These are phyloP conservation scores for Aspergillus bridgeri DNA, from an alignment of 495 filamentous ascomycete species.

Conservation along the genomic window DNA sequence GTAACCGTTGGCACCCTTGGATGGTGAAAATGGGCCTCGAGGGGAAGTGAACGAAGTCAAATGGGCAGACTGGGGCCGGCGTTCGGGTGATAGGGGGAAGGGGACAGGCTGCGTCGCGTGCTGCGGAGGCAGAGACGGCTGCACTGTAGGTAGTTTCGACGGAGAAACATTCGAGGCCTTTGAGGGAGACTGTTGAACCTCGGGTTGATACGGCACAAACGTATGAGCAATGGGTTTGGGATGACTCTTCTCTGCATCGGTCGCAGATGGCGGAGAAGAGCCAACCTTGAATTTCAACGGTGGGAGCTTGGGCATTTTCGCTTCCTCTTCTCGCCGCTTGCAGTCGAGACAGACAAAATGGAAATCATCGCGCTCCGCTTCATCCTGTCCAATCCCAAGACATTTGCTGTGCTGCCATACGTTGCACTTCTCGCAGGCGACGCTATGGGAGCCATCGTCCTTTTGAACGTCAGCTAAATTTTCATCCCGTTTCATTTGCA, in stretches of 20 bases:
- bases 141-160: conserved; percentile 9
- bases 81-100: conserved; percentile 40
- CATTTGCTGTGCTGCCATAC: conserved; percentile 96
- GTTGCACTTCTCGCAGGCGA: conserved; percentile 93
- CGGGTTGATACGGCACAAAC: not conserved
- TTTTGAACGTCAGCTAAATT: conserved; percentile 25
- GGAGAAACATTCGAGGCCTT: conserved; percentile 21
- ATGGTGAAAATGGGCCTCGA: conserved; percentile 37
- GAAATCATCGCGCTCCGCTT: conserved; percentile 83
- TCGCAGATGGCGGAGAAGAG: conserved; percentile 45
- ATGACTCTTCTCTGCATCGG: conserved; percentile 15
- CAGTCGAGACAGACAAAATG: conserved; percentile 84
- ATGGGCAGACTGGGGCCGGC: conserved; percentile 30
- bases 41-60: conserved; percentile 32
- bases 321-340: conserved; percentile 60
- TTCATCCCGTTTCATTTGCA: no score
- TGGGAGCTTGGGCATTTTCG: conserved; percentile 62
- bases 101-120: conserved; percentile 25
- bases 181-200: not conserved
- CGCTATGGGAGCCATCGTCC: conserved; percentile 89
- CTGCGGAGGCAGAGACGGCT: conserved; percentile 23
- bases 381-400: conserved; percentile 69
- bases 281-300: conserved; percentile 65
- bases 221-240: not conserved
- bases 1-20: conserved; percentile 32